phyloP scores from a whole-genome alignment of 441 rosid species.

The Populus trichocarpa region DNA sequence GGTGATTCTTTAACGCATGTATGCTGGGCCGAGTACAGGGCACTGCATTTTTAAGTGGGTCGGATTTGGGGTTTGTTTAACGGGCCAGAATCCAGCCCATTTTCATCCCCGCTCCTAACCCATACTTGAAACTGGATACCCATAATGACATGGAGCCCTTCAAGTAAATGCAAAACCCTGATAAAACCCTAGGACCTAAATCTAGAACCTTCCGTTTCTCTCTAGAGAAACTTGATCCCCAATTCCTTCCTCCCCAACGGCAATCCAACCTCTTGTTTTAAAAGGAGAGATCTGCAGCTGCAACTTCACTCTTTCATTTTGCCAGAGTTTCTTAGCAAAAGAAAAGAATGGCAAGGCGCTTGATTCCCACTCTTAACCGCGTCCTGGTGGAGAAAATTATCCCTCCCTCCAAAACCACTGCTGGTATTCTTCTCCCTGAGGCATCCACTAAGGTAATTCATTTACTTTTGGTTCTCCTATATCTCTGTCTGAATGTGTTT shows the following conservation, averaged over 20 bases:
- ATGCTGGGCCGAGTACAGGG: not conserved
- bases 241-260: not conserved
- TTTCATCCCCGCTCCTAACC: not conserved
- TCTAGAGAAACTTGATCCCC: constrained; percentile 14
- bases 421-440: constrained; percentile 76
- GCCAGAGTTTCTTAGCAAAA: not conserved
- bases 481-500: not conserved
- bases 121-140: not conserved
- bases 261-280: constrained; percentile 15
- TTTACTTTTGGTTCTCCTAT: not conserved
- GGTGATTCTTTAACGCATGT: not conserved
- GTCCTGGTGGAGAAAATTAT: constrained; percentile 64
- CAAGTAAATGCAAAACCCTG: constrained; percentile 35
- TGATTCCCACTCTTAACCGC: constrained; percentile 65
- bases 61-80: not conserved
- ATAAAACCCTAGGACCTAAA: constrained; percentile 35
- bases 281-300: not conserved
- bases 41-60: not conserved
- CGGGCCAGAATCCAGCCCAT: rapidly evolving
- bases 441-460: constrained; percentile 45
- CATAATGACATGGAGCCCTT: not conserved
- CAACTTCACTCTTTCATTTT: not conserved
- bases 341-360: constrained; percentile 62
- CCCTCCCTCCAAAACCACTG: constrained; percentile 61
- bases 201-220: constrained; percentile 35